Evolutionary conservation across 1,139 yeast genomes (phyloP).

Genomic region (Yamadazyma blattariae): DNA sequence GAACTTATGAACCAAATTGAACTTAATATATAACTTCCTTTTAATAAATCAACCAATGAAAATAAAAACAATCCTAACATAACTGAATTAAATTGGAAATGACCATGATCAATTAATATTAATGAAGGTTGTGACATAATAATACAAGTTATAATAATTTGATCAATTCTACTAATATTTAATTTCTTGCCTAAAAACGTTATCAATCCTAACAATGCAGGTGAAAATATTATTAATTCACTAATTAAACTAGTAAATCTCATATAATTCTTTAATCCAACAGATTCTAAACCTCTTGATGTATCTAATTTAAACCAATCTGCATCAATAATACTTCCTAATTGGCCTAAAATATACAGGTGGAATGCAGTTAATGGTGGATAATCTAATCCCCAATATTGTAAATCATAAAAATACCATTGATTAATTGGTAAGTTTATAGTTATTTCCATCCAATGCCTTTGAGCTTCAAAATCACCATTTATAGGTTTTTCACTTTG

Average conservation of each 20-base stretch:
- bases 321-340: conserved; percentile 63
- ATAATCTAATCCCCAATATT: conserved; percentile 96
- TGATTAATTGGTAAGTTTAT: conserved; percentile 64
- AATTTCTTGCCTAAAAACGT: conserved; percentile 62
- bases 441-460: conserved; percentile 97
- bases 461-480: conserved; percentile 97
- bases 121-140: conserved; percentile 80
- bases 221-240: conserved; percentile 72
- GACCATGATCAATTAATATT: conserved; percentile 91
- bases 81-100: conserved; percentile 90
- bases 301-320: conserved; percentile 72
- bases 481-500: conserved; percentile 65
- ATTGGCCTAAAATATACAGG: conserved; percentile 72
- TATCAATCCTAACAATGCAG: conserved; percentile 71
- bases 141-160: conserved; percentile 69
- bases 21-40: conserved; percentile 63
- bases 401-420: conserved; percentile 89
- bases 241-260: conserved; percentile 73
- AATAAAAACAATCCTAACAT: conserved; percentile 85
- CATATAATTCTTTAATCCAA: conserved; percentile 76
- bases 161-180: conserved; percentile 65
- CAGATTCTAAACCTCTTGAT: conserved; percentile 74
- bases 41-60: conserved; percentile 63
- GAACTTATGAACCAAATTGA: conserved; percentile 80
- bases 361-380: conserved; percentile 97